Evolutionary conservation across 179 eudicot species (phyloP), one percentile per base, ranked within the genome.

Genomic region (Gypsophila paniculata): DNA sequence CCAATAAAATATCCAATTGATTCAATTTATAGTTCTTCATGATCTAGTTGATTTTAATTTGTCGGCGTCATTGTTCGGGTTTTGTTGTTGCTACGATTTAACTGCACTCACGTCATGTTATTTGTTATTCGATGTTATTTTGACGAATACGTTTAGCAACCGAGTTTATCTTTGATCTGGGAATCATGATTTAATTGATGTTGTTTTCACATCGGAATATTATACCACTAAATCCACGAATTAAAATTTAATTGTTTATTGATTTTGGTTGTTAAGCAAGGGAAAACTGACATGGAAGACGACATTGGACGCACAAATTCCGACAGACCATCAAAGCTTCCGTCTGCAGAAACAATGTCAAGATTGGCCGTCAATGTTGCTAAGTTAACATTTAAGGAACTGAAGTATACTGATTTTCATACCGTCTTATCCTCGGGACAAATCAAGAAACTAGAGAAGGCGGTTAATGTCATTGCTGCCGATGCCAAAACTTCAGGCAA

Each of bases 401-500:
- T 78, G 5, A 78, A 44, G 36, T 39, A 81, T 26, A 36, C 70
- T 46, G 74, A 83, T 3, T 78, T 78, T 49, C 58, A 38, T 11
- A 60, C 62, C 5, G 32, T 81, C 58, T 46, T 74, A 3, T 70
- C 78, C 25, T 73, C 74, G 0, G 82, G 71, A n/a, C 55, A 71
- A 15, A 62, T 70, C 42, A 74, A 73, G 14, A 74, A 77, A 51
- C 59, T 83, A 13, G 78, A 83, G n/a, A 81, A 83, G 21, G 82
- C 80, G 2, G 48, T 83, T 11, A 7, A 19, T 13, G 61, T 68
- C 8, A 76, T 80, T 32, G 15, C 39, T 26, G 58, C 72, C 2
- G 76, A 73, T 46, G 68, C 61, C 36, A 52, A 73, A 69, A 23
- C 23, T 29, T 76, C 77, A 19, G 32, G 18, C 6, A 10, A 22